phyloP scores from a whole-genome alignment of 345 rosid species.

The Hypericum androsaemum region DNA sequence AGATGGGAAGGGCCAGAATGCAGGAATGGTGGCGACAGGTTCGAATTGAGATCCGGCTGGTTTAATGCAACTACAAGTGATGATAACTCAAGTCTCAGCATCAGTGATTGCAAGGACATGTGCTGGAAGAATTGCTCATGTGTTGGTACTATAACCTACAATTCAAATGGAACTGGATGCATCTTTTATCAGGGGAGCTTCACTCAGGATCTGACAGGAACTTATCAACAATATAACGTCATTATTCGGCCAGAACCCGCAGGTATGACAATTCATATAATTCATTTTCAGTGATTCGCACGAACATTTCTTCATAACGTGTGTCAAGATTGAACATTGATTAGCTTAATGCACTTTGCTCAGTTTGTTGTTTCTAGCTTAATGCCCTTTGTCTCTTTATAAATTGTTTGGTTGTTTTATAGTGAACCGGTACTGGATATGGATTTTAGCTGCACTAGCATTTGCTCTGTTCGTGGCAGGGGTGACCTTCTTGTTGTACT shows the following conservation, averaged over 20 bases:
- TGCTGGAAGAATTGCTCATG: conserved; percentile 9
- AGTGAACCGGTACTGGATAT: conserved; percentile 6
- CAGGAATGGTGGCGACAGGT: background rate
- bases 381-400: too few species aligned
- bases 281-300: background rate
- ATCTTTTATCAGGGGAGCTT: background rate
- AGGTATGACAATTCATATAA: too few species aligned
- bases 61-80: background rate
- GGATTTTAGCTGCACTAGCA: conserved; percentile 5
- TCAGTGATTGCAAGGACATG: conserved; percentile 5
- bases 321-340: background rate
- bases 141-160: background rate
- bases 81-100: conserved; percentile 2
- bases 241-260: background rate
- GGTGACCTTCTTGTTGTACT: background rate
- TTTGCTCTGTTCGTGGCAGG: background rate
- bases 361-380: too few species aligned
- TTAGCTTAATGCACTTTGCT: too few species aligned
- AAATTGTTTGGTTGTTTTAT: background rate
- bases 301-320: background rate
- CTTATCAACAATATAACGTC: background rate
- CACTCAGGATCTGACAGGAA: background rate
- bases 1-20: conserved; percentile 6
- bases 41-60: background rate
- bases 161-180: background rate